Evolutionary conservation across 2,329 filamentous ascomycete species (phyloP), one percentile per base, ranked within the genome.

Genomic region (Paecilomyces sp.): DNA sequence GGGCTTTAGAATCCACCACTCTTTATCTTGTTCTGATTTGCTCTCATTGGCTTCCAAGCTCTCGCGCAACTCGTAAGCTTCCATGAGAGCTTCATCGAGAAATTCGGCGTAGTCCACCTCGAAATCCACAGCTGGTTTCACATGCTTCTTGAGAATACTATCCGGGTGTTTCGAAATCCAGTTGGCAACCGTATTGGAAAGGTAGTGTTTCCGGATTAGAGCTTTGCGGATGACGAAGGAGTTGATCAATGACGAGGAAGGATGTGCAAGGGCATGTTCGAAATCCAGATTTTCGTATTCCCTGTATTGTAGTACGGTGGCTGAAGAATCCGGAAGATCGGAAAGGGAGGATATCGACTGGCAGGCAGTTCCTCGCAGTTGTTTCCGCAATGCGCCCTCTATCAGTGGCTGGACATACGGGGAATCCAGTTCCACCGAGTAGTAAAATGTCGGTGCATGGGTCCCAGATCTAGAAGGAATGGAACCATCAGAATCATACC

Each of bases 1-100:
- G 0, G 94, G 93, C 76, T 99, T 99, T 61, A 99, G 75, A 65
- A 99, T 97, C 94, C 94, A 99, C 93, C 93, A 99, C 71, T 95
- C 86, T 61, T 83, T 82, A 51, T 83, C 77, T 9, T 74, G 65
- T 18, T 83, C 84, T 63, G 94, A 93, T 41, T 80, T 80, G 28
- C 75, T 72, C 56, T 83, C 84, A 66, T 96, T 96, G 54, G 80
- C 81, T 33, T 84, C 83, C 74, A 95, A 82, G 66, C 89, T 92
- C 59, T 91, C 90, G 22, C 88, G 83, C 57, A 99, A 76, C 69
- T 97, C 94, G 72, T 89, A 97, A 0, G 90, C 89, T 73, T 99
- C 94, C 1, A 96, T 81, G 7, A 99, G 79, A 0, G 94, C 90
- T 67, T 99, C 94, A 64, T 97, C 94, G 13, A 99, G 79, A 69